phyloP scores from a whole-genome alignment of 2,329 filamentous ascomycete species.

The Stagonosporopsis vannaccii region DNA sequence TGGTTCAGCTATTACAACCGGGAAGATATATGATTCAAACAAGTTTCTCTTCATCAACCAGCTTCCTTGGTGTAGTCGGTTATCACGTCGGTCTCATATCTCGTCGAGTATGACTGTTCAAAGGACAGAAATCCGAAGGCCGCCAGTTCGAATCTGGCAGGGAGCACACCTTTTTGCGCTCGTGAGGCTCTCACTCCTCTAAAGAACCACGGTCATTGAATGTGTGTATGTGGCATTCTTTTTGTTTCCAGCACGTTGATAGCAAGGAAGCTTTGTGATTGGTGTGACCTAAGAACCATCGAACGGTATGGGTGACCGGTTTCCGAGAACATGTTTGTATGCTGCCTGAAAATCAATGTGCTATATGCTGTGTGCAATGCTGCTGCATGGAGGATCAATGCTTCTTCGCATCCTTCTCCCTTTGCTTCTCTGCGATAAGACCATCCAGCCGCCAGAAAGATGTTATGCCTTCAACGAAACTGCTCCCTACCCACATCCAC shows the following conservation, averaged over 20 bases:
- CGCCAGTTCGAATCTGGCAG: constrained; percentile 41
- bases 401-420: constrained; percentile 45
- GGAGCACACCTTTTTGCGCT: constrained; percentile 17
- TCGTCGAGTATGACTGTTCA: constrained; percentile 31
- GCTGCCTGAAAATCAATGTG: not conserved
- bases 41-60: not conserved
- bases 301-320: too few species aligned
- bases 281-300: too few species aligned
- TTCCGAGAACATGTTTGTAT: too few species aligned
- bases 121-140: constrained; percentile 36
- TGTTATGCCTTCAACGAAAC: constrained; percentile 62
- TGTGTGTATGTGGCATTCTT: too few species aligned
- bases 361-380: too few species aligned
- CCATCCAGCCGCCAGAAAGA: constrained; percentile 52
- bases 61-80: constrained; percentile 42
- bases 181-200: not conserved
- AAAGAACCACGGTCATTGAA: too few species aligned
- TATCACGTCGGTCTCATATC: constrained; percentile 43
- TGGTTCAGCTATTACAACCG: too few species aligned
- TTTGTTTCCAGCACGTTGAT: too few species aligned
- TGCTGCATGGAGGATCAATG: constrained; percentile 24
- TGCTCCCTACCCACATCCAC: constrained; percentile 62
- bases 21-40: too few species aligned
- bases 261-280: too few species aligned
- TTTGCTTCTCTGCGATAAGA: constrained; percentile 31